Conservation (phyloP, 2,329 filamentous ascomycete species). For the Beauveria sp. region DNA sequence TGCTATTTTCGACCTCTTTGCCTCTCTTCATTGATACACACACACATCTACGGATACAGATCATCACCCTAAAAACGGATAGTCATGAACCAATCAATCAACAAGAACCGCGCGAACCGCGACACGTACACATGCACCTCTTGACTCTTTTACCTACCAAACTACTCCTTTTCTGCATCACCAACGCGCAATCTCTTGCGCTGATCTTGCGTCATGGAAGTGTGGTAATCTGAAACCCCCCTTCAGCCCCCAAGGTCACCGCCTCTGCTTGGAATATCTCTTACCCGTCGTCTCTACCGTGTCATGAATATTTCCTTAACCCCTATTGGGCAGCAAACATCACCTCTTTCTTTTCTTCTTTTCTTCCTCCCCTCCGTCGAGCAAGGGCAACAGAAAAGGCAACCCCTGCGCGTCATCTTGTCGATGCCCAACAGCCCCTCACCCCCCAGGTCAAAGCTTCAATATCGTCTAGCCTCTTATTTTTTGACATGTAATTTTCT, state of each 20-base stretch:
- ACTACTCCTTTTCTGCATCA: not conserved
- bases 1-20: not conserved
- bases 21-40: not conserved
- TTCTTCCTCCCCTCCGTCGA: not conserved
- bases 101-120: not conserved
- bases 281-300: not conserved
- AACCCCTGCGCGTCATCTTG: not conserved
- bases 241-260: not conserved
- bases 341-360: not conserved
- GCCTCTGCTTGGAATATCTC: not conserved
- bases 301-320: not conserved
- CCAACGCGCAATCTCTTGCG: not conserved
- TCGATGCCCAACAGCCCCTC: conserved; percentile 4
- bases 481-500: not conserved
- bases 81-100: not conserved
- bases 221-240: not conserved
- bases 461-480: not conserved
- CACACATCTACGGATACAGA: not conserved
- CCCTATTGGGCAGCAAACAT: not conserved
- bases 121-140: no score
- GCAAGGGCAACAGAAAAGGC: not conserved
- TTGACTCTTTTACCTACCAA: not conserved
- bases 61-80: not conserved
- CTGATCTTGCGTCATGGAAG: conserved; percentile 1
- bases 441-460: not conserved